Evolutionary conservation across 768 basidiomycete species (phyloP).

Genomic region (Brasilioporus rufonigricans): DNA sequence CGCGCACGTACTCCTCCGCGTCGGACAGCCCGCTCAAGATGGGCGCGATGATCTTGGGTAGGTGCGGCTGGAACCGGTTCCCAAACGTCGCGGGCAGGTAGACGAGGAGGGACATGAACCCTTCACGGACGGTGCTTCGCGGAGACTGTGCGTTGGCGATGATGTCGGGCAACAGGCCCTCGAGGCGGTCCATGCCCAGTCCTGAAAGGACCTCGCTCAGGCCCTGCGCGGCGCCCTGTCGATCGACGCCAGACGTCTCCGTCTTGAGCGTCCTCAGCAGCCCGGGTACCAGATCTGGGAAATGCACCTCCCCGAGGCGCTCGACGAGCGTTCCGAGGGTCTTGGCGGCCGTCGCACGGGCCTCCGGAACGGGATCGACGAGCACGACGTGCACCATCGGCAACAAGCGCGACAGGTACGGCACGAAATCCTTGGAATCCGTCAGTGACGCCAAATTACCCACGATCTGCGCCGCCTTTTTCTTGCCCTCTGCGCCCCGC

Average conservation of each 20-base stretch:
- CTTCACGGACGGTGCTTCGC: conserved; percentile 89
- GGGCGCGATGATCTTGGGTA: conserved; percentile 91
- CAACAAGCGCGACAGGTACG: conserved; percentile 84
- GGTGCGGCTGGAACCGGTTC: conserved; percentile 91
- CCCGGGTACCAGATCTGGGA: conserved; percentile 93
- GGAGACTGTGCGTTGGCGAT: conserved; percentile 89
- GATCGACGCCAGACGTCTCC: conserved; percentile 92
- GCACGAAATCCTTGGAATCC: conserved; percentile 89
- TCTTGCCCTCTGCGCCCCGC: conserved; percentile 90
- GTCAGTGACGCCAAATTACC: conserved; percentile 94
- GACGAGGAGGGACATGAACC: conserved; percentile 97
- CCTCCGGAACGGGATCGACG: conserved; percentile 96
- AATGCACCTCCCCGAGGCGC: conserved; percentile 88
- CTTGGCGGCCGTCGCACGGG: conserved; percentile 95
- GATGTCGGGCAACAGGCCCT: conserved; percentile 91
- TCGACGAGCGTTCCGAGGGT: conserved; percentile 96
- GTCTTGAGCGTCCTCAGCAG: conserved; percentile 86
- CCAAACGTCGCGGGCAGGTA: conserved; percentile 96
- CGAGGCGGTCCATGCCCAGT: conserved; percentile 96
- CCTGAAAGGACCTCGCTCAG: conserved; percentile 93
- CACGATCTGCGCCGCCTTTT: conserved; percentile 94
- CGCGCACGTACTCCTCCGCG: conserved; percentile 90
- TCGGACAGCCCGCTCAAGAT: conserved; percentile 92
- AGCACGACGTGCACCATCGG: conserved; percentile 92
- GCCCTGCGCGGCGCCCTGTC: conserved; percentile 97